Evolutionary conservation across 768 basidiomycete species (phyloP), one percentile per base, ranked within the genome.

Genomic region (Clavulina sp.): DNA sequence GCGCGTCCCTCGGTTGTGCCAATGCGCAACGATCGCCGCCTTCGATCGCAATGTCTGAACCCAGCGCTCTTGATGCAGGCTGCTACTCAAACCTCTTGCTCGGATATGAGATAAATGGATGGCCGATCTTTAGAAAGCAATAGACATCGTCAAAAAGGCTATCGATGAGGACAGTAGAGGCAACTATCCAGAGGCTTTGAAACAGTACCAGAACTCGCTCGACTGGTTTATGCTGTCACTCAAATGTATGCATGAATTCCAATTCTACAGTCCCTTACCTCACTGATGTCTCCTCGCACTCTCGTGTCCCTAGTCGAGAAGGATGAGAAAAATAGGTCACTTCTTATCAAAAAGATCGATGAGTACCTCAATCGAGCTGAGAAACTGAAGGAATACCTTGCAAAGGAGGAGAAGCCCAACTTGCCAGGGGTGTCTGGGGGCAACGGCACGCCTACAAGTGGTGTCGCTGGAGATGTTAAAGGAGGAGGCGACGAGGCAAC

Each of bases 191-290:
- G 89, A 92, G 60, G 92, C 92, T n/a, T 93, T 86, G 76, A 92
- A 85, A 69, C 76, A 80, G 57, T 95, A 95, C 68, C 81, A 84
- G 71, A 93, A 96, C 72, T 75, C 87, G 1, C 74, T 97, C 54
- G 95, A 99, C 63, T 99, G 93, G 64, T 99, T 99, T 66, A 89
- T 96, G 84, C 83, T 96, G 57, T 89, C 92, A 5, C 71, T 88
- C 63, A 92, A 91, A 66, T 92, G 89, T 91, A 57, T 53, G 77
- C 66, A 24, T 41, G 4, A n/a, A 9, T n/a, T n/a, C n/a, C n/a
- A n/a, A n/a, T n/a, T n/a, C n/a, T n/a, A n/a, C n/a, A n/a, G n/a
- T n/a, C n/a, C n/a, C n/a, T n/a, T n/a, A n/a, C n/a, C n/a, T 7
- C 19, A 19, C 5, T 28, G 19, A 19, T 21, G 23, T 38, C 16